phyloP scores from a whole-genome alignment of 140 eudicot genomes.

The Senecio squalidus region DNA sequence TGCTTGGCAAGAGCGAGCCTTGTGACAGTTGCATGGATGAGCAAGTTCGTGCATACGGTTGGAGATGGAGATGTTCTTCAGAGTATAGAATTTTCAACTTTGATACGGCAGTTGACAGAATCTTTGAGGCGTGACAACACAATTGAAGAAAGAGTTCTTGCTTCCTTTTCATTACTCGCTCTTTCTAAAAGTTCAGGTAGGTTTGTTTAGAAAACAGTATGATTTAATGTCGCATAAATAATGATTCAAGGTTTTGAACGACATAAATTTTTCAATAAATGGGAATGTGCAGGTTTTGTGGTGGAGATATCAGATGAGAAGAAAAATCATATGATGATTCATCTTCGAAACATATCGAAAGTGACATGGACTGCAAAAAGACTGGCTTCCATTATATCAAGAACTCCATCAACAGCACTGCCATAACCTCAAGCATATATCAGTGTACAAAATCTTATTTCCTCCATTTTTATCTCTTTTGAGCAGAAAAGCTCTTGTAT shows the following conservation, averaged over 20 bases:
- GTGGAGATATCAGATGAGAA: conserved; percentile 12
- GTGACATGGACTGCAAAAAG: conserved; percentile 76
- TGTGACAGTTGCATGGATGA: conserved; percentile 75
- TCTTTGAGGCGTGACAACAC: conserved; percentile 29
- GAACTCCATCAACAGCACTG: conserved; percentile 21
- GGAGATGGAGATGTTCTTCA: conserved; percentile 45
- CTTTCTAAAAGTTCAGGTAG: conserved; percentile 64
- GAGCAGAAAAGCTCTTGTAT: conserved; percentile 12
- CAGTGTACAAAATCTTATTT: conserved; percentile 28
- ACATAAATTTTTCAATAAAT: too few species aligned
- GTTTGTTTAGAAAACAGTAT: neutral
- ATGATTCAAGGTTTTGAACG: too few species aligned
- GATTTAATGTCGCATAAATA: neutral
- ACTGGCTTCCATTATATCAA: conserved; percentile 34
- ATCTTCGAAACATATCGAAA: conserved; percentile 43
- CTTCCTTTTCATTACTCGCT: conserved; percentile 48
- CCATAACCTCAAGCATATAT: conserved; percentile 10
- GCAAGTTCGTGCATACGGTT: conserved; percentile 40
- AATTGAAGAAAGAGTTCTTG: conserved; percentile 66
- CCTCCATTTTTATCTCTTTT: conserved; percentile 16
- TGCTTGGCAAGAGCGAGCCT: conserved; percentile 63
- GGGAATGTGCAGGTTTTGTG: conserved; percentile 42
- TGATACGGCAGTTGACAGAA: conserved; percentile 37
- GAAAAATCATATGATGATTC: conserved; percentile 26
- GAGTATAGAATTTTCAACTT: conserved; percentile 29